These are phyloP conservation scores for Coemansia sp. DNA, from an alignment of 192 early-diverging fungal genomes.

Conservation along the genomic window DNA sequence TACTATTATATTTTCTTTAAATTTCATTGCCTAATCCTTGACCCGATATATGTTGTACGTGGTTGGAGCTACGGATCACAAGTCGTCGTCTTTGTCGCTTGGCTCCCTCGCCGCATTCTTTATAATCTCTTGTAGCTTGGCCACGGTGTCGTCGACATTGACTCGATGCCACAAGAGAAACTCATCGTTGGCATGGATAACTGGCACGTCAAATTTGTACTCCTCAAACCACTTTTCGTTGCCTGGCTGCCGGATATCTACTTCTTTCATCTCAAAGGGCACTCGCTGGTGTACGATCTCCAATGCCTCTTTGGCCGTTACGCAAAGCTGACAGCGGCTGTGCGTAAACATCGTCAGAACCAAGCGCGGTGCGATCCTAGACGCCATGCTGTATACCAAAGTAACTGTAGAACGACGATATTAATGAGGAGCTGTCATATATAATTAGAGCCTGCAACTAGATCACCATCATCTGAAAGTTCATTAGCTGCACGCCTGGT, in stretches of 20 bases:
- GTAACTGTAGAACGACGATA: neutral
- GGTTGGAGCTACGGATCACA: neutral
- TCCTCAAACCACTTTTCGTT: slow-evolving; percentile 53
- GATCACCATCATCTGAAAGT: neutral
- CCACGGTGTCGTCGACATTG: slow-evolving; percentile 32
- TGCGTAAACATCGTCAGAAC: slow-evolving; percentile 56
- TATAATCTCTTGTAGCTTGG: slow-evolving; percentile 36
- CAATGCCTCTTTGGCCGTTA: slow-evolving; percentile 49
- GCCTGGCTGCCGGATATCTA: slow-evolving; percentile 47
- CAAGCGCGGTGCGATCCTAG: slow-evolving; percentile 24
- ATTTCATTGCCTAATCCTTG: neutral
- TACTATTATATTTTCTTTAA: slow-evolving; percentile 1
- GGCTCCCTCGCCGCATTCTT: neutral
- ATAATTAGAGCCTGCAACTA: neutral
- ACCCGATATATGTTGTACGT: too few relatives aligned
- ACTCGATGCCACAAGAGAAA: slow-evolving; percentile 54
- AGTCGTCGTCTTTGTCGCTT: neutral
- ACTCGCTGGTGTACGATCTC: slow-evolving; percentile 38
- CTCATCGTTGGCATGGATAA: slow-evolving; percentile 48
- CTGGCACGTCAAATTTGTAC: slow-evolving; percentile 56
- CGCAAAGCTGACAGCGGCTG: slow-evolving; percentile 52
- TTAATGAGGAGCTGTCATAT: neutral
- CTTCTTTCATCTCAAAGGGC: slow-evolving; percentile 45
- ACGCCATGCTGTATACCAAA: neutral
- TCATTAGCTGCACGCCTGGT: neutral